These are phyloP conservation scores for Lizanozyma gosingica DNA, from an alignment of 1,139 yeast species.

Conservation along the genomic window DNA sequence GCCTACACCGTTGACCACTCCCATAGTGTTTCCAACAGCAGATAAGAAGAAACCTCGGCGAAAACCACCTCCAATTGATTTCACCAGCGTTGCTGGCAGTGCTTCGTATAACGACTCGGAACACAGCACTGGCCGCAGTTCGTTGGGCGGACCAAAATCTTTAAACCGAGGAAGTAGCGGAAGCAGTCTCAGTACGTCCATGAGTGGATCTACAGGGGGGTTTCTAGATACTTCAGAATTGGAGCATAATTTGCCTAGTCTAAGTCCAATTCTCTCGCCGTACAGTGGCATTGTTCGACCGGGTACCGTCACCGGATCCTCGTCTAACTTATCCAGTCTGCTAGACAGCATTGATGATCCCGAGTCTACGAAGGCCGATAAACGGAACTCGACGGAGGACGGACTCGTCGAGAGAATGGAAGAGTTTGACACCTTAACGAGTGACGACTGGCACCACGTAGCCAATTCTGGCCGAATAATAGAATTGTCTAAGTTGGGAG, in stretches of 20 bases:
- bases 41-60: conserved; percentile 18
- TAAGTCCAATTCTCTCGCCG: not conserved
- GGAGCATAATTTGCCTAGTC: not conserved
- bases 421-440: not conserved
- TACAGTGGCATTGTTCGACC: not conserved
- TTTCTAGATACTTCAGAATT: not conserved
- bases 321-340: not conserved
- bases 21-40: conserved; percentile 1
- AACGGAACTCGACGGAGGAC: not conserved
- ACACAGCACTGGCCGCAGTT: not conserved
- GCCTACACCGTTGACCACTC: conserved; percentile 6
- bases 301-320: not conserved
- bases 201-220: not conserved
- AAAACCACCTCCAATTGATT: conserved; percentile 39
- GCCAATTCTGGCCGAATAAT: conserved; percentile 51
- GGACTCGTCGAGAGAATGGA: not conserved
- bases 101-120: not conserved
- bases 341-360: not conserved
- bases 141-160: not conserved
- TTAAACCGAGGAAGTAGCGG: not conserved
- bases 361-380: not conserved
- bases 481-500: conserved; percentile 69
- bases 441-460: conserved; percentile 62
- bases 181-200: not conserved
- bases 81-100: conserved; percentile 5